Conservation (phyloP, 495 filamentous ascomycete species). For the Tricharina praecox region DNA sequence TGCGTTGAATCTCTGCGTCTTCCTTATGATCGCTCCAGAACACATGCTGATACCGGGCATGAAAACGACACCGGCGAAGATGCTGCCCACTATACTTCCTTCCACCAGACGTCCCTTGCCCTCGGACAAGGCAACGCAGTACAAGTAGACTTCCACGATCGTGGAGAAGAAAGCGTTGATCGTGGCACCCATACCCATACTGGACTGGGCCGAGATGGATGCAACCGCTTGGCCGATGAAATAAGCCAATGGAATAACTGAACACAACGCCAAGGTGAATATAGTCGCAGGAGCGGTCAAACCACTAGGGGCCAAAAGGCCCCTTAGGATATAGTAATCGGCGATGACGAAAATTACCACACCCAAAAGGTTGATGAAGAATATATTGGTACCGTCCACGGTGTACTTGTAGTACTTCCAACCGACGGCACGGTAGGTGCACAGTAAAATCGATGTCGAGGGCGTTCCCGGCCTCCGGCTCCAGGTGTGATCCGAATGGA, state of each 20-base stretch:
- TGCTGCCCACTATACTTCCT: conserved; percentile 91
- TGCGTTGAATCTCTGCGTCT: conserved; percentile 97
- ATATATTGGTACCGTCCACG: conserved; percentile 94
- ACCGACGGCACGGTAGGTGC: conserved; percentile 91
- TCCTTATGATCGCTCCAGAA: conserved; percentile 92
- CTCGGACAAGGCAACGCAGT: conserved; percentile 83
- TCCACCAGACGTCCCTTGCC: conserved; percentile 89
- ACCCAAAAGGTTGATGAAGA: conserved; percentile 88
- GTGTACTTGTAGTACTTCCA: conserved; percentile 99
- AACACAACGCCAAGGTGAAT: conserved; percentile 69
- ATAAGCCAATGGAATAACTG: conserved; percentile 93
- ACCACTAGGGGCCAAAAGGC: conserved; percentile 43
- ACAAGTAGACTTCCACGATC: conserved; percentile 93
- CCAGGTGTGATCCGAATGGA: conserved; percentile 69
- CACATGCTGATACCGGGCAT: conserved; percentile 97
- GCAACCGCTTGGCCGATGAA: conserved; percentile 98
- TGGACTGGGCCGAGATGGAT: conserved; percentile 96
- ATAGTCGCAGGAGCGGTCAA: conserved; percentile 68
- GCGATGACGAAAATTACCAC: conserved; percentile 83
- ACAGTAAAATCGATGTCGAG: conserved; percentile 77
- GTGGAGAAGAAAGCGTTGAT: conserved; percentile 99
- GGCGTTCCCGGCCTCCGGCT: conserved; percentile 49
- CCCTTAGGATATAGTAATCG: conserved; percentile 65
- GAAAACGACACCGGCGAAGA: conserved; percentile 92
- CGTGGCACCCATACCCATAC: conserved; percentile 97